phyloP scores from a whole-genome alignment of 78 protist genomes.

The Tieghemostelium lacteum region DNA sequence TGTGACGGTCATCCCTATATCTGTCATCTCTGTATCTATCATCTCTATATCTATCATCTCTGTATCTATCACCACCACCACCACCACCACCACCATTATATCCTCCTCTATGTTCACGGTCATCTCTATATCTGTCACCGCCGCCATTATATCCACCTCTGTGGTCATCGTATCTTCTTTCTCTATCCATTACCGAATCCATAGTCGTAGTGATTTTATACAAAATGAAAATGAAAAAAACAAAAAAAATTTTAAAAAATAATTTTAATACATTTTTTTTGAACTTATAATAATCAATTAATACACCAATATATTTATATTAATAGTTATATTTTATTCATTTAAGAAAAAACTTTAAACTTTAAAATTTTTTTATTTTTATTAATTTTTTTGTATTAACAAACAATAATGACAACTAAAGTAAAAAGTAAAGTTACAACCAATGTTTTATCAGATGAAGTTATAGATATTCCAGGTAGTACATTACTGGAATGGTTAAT shows the following conservation, averaged over 20 bases:
- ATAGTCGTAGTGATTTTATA: too few relatives aligned
- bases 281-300: too few relatives aligned
- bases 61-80: background rate
- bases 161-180: too few relatives aligned
- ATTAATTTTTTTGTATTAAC: background rate
- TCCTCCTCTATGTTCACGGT: slow-evolving; percentile 5
- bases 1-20: background rate
- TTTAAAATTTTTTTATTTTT: slow-evolving; percentile 2
- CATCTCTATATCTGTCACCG: background rate
- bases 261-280: too few relatives aligned
- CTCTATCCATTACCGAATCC: too few relatives aligned
- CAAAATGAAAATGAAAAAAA: too few relatives aligned
- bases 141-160: background rate
- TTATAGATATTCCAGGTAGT: slow-evolving; percentile 54
- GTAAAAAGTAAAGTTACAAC: background rate
- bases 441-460: background rate
- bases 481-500: slow-evolving; percentile 54
- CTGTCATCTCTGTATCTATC: background rate
- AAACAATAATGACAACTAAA: background rate
- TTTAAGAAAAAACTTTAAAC: background rate
- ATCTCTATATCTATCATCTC: background rate
- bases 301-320: too few relatives aligned
- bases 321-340: too few relatives aligned
- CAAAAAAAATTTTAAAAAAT: too few relatives aligned
- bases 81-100: background rate